Base-by-base conservation (phyloP, 176 grass and related monocot genomes). In the Areca catechu region DNA sequence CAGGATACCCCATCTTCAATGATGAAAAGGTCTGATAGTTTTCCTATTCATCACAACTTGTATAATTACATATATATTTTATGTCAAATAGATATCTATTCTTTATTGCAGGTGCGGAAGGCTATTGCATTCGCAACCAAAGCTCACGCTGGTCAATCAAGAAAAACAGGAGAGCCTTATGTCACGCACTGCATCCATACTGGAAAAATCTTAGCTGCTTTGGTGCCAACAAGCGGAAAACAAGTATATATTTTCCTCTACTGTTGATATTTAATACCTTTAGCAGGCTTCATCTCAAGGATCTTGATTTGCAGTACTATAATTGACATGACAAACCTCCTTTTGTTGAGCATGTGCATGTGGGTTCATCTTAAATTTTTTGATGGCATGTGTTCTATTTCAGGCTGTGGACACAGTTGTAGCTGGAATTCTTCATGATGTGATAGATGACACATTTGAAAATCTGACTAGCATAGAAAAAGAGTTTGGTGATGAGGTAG, bases 111-210 rank as follows among this genome's bases (percentile, higher is more conserved):
- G 86, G 86, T 97, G 53, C 83, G 82, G 79, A 88, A 85, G 61
- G 93, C 87, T 60, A 73, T 91, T 85, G 73, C 53, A 52, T 97
- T 91, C 85, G 87, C 93, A 75, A 75, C 74, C 60, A 83, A 71
- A 25, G 80, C 93, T 25, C 93, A 97, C 60, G 37, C 85, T 54
- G 83, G 86, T 15, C 93, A 97, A 73, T 88, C 85, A 55, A 97
- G 93, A 59, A 91, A 79, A 69, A 97, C 93, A 67, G 83, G 87
- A 47, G 93, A 97, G 71, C 83, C 87, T 62, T 97, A 97, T 64
- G 75, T 97, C 37, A 88, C 87, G 68, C 93, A 97, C 55, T 97
- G 93, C 75, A 91, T 91, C 22, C 83, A 91, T 80, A 97, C 93
- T 52, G 87, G 83, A 25, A 97, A 85, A 82, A 88, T 97, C 24